Evolutionary conservation across 179 eudicot species (phyloP), one percentile per base, ranked within the genome.

Genomic region (Heliamphora pulchella): DNA sequence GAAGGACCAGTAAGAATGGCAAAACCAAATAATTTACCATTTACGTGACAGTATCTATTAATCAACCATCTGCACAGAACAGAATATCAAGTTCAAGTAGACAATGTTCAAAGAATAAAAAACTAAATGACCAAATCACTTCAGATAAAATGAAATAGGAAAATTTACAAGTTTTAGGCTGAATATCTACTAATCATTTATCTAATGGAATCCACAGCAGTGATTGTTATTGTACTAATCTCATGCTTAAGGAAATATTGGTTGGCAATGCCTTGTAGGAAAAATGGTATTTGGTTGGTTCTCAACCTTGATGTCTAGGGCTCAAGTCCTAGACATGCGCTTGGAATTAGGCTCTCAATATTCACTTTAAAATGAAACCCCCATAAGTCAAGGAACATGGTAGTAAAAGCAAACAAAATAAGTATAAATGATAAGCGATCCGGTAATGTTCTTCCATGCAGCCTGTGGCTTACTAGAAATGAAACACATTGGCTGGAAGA

Each of bases 61-160:
- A 54, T 48, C 51, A 55, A 75, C 13, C 11, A 75, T 17, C 7
- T 48, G 18, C 13, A 51, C 2, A 50, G 72, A 39, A 39, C 46
- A 68, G 46, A 9, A 17, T n/a, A 53, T 78, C 74, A 66, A 64
- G 13, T 78, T 10, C 3, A 17, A 10, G 67, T 57, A 18, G 68
- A 57, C 43, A 74, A 64, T 46, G 39, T 59, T 47, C 69, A 43
- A 57, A 46, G 43, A 14, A 68, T 10, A 58, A 55, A 54, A 69
- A 53, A 68, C n/a, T 31, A n/a, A 69, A 31, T 53, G 11, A 9
- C n/a, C 76, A 70, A 79, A 79, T 7, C 15, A 71, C 5, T 61
- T 18, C 66, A 15, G 59, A 22, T 58, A 79, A 10, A 14, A 79
- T 59, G 3, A 15, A 59, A 47, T 50, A 39, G 6, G 14, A 50